These are phyloP conservation scores for Penicillium sp. DNA, from an alignment of 2,329 filamentous ascomycete species.

Conservation along the genomic window DNA sequence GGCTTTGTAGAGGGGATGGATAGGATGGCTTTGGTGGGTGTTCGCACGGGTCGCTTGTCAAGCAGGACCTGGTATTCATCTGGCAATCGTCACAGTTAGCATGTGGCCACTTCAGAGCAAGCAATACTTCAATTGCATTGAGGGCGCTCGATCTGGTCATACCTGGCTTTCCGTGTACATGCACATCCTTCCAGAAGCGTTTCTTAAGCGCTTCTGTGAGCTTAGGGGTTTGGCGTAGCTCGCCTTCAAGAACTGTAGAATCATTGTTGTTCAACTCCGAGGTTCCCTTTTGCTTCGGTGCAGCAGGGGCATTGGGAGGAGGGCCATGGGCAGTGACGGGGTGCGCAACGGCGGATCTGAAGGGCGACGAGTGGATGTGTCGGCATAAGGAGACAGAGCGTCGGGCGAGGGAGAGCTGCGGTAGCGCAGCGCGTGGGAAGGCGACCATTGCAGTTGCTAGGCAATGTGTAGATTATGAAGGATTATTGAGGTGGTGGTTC, in stretches of 20 bases:
- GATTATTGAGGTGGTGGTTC: constrained; percentile 9
- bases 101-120: not conserved
- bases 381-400: constrained; percentile 24
- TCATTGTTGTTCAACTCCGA: constrained; percentile 47
- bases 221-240: constrained; percentile 32
- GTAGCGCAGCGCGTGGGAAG: constrained; percentile 25
- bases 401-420: constrained; percentile 20
- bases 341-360: constrained; percentile 56
- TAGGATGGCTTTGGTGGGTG: constrained; percentile 71
- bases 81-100: constrained; percentile 14
- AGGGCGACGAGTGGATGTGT: constrained; percentile 36
- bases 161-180: constrained; percentile 69
- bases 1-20: constrained; percentile 73
- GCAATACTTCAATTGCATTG: not conserved
- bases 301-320: constrained; percentile 59
- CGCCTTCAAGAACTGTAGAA: constrained; percentile 1
- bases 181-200: constrained; percentile 87
- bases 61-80: constrained; percentile 68
- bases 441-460: constrained; percentile 20
- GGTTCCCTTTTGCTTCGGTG: constrained; percentile 51
- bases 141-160: constrained; percentile 14
- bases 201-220: constrained; percentile 56
- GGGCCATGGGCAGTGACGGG: constrained; percentile 62
- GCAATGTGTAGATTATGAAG: not conserved
- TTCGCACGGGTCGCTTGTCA: constrained; percentile 77